Base-by-base conservation (phyloP, 257 asterid genomes). In the Scutellaria minor region DNA sequence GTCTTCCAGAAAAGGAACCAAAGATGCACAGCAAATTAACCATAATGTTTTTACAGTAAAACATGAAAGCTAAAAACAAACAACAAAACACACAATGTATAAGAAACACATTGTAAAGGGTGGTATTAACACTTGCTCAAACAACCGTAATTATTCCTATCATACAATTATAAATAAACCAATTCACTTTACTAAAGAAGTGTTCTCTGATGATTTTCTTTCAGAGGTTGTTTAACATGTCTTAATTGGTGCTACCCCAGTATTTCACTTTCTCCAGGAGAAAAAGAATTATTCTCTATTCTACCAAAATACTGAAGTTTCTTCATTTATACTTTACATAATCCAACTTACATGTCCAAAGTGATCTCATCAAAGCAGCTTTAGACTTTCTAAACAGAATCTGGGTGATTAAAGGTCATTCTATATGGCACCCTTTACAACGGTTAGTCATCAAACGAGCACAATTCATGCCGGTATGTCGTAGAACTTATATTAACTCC, bases 301-400 rank as follows among this genome's bases (percentile, higher is more conserved):
- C 62, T 66, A 37, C 8, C 39, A 51, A 20, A 12, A 22, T 14
- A 55, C 56, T 52, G 27, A 54, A 54, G 64, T 68, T 68, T 10
- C 39, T 39, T 18, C 40, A 42, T 47, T 59, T 45, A 10, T 24
- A 37, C 60, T n/a, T 24, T 7, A 46, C 39, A 57, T n/a, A 45
- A 46, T 31, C 35, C 31, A 45, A 57, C 48, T 14, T 45, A 56
- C 57, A 40, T 27, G 15, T 5, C 18, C 13, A 39, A 20, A 15
- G 42, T 68, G 24, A 20, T 40, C 64, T n/a, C 75, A 27, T 12
- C 11, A 57, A 57, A 63, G 66, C 57, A 70, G 7, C 37, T 42
- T 7, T 7, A 56, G n/a, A 7, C 35, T 70, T 54, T 8, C 57
- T 13, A 11, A 57, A 55, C 31, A 69, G 14, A 7, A 27, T 24